phyloP scores from a whole-genome alignment of 2,329 filamentous ascomycete genomes.

The Claviceps sorghi region DNA sequence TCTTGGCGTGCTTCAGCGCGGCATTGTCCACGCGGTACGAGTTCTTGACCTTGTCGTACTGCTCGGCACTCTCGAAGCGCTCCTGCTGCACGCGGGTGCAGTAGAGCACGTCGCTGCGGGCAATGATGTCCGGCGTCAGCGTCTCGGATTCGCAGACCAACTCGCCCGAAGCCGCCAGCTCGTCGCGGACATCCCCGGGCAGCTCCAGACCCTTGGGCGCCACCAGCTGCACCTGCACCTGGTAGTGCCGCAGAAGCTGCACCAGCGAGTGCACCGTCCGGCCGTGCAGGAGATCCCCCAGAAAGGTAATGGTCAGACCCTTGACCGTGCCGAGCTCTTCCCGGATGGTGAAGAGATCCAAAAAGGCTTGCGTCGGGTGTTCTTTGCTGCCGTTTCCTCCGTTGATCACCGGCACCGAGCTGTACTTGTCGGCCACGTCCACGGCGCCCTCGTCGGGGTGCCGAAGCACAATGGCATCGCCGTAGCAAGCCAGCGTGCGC shows the following conservation, averaged over 20 bases:
- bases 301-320: slow-evolving; percentile 89
- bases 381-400: slow-evolving; percentile 91
- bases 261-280: slow-evolving; percentile 90
- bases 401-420: slow-evolving; percentile 86
- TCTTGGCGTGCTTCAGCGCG: slow-evolving; percentile 81
- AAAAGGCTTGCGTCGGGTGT: slow-evolving; percentile 93
- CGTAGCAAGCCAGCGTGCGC: slow-evolving; percentile 85
- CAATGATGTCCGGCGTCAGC: slow-evolving; percentile 76
- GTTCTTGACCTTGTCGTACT: slow-evolving; percentile 81
- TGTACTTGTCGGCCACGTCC: slow-evolving; percentile 71
- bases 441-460: slow-evolving; percentile 75
- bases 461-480: slow-evolving; percentile 87
- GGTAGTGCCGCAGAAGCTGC: slow-evolving; percentile 89
- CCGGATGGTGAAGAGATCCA: slow-evolving; percentile 95
- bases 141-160: slow-evolving; percentile 60
- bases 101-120: slow-evolving; percentile 81
- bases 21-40: slow-evolving; percentile 81
- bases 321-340: slow-evolving; percentile 94
- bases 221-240: slow-evolving; percentile 85
- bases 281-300: slow-evolving; percentile 84
- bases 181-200: slow-evolving; percentile 57
- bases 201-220: slow-evolving; percentile 66
- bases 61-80: slow-evolving; percentile 65
- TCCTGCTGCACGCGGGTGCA: slow-evolving; percentile 96
- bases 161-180: slow-evolving; percentile 60